Evolutionary conservation across 805 yeast genomes (phyloP).

Genomic region (Myxozyma udenii): DNA sequence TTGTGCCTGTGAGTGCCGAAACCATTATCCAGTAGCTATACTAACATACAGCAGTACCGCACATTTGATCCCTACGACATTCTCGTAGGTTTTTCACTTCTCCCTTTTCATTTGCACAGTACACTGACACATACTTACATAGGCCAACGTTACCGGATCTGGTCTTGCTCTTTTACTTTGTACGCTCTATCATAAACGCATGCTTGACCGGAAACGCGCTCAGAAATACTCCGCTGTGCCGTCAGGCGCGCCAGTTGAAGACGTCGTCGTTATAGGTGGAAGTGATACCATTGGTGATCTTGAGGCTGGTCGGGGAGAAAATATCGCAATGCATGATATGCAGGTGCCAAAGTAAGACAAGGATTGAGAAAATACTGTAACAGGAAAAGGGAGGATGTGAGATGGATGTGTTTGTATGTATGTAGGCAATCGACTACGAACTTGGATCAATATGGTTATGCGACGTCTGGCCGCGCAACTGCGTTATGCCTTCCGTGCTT

Average conservation of each 20-base stretch:
- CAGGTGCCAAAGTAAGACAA: too few relatives aligned
- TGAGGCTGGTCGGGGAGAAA: background rate
- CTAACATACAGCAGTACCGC: constrained; percentile 32
- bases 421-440: too few relatives aligned
- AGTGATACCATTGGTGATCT: background rate
- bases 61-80: constrained; percentile 41
- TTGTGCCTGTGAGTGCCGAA: constrained; percentile 33
- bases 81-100: constrained; percentile 31
- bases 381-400: too few relatives aligned
- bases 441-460: too few relatives aligned
- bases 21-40: background rate
- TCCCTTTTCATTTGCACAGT: background rate
- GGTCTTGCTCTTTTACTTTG: constrained; percentile 36
- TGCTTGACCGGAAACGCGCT: constrained; percentile 33
- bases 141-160: constrained; percentile 41
- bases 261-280: background rate
- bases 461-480: too few relatives aligned
- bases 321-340: background rate
- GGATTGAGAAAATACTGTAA: too few relatives aligned
- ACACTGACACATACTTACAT: background rate
- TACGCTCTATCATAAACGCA: constrained; percentile 40
- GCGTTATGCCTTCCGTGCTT: too few relatives aligned
- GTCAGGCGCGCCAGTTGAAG: background rate
- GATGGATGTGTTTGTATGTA: too few relatives aligned
- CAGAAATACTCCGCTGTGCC: constrained; percentile 17